Percentiles rank a stretch among this genome's conserved stretches.
Conservation (phyloP, 2,329 filamentous ascomycete genomes). For the Xylaria sp. region DNA sequence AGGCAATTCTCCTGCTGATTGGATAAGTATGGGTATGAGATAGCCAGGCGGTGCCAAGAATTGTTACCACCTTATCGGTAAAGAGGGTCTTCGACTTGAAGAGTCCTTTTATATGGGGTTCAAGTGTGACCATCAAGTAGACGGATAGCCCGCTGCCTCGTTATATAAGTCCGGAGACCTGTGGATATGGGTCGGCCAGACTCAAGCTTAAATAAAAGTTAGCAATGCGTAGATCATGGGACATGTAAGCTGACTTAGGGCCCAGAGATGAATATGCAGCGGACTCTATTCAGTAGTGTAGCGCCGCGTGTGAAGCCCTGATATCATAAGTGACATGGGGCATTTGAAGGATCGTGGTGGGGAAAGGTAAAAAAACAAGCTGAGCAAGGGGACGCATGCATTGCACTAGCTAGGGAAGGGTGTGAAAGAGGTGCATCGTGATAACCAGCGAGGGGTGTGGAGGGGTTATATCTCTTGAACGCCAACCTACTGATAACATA, state of each 20-base stretch:
- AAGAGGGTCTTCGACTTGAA: conserved; percentile 3
- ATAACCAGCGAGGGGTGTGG: background rate
- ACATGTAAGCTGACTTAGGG: background rate
- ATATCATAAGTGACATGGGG: conserved; percentile 27
- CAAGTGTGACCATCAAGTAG: background rate
- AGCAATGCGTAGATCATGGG: conserved; percentile 7
- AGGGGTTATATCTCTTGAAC: background rate
- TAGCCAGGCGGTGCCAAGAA: background rate
- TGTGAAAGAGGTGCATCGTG: background rate
- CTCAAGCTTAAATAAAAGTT: background rate
- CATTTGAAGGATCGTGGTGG: conserved; percentile 19
- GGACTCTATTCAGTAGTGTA: conserved; percentile 2
- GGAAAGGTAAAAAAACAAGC: background rate
- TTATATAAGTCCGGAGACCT: background rate
- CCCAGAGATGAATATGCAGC: conserved; percentile 9
- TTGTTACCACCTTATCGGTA: background rate
- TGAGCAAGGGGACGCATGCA: background rate
- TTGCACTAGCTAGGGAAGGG: background rate
- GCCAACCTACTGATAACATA: background rate
- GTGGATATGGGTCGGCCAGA: conserved; percentile 1
- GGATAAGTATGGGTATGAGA: conserved; percentile 5
- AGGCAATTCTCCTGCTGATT: conserved; percentile 1
- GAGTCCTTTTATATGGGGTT: background rate
- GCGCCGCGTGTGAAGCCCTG: conserved; percentile 21
- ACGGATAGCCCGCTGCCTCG: conserved; percentile 1